Base-by-base conservation (phyloP, 305 asterid species). In the Fraxinus nigra region DNA sequence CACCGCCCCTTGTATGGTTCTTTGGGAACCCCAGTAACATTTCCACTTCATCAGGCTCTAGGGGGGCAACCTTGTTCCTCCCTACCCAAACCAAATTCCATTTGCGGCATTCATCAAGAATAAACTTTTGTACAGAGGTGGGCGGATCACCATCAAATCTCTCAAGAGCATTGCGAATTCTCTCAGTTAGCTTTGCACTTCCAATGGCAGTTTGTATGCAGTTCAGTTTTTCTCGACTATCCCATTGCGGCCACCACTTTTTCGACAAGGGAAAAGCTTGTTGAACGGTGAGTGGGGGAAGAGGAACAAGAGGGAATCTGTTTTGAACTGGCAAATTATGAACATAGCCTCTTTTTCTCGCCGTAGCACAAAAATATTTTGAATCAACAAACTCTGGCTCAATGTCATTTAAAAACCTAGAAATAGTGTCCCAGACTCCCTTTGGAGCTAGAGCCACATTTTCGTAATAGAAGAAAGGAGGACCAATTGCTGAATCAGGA, bases 21-120 rank as follows among this genome's bases (percentile, higher is more conserved):
- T 81, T 92, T 0, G 99, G 98, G 79, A 94, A 96, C 20, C 99
- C 99, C 78, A 96, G 37, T 3, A 94, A 80, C 89, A 90, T 88
- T 70, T 96, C 99, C 20, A 96, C 87, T 75, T 96, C 99, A 82
- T 96, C 99, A 0, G 92, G 90, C 82, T 96, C 99, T 5, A 96
- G 74, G 0, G 98, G 99, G 14, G 99, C 98, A 9, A 88, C 89
- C 59, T 96, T 96, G 83, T 94, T 90, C 80, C 87, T 89, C 22
- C 99, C 99, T 0, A 95, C 98, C 99, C 99, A 96, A 9, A 96
- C 89, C 77, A 96, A 51, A 46, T 96, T 96, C 99, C 99, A 96
- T 46, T 54, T 65, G 3, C 97, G 85, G 79, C 97, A 94, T 80
- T 96, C 91, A 0, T 92, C 86, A 0, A 96, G 85, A 4, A 96